These are phyloP conservation scores for Megacollybia marginata DNA, from an alignment of 768 basidiomycete species.

Conservation along the genomic window DNA sequence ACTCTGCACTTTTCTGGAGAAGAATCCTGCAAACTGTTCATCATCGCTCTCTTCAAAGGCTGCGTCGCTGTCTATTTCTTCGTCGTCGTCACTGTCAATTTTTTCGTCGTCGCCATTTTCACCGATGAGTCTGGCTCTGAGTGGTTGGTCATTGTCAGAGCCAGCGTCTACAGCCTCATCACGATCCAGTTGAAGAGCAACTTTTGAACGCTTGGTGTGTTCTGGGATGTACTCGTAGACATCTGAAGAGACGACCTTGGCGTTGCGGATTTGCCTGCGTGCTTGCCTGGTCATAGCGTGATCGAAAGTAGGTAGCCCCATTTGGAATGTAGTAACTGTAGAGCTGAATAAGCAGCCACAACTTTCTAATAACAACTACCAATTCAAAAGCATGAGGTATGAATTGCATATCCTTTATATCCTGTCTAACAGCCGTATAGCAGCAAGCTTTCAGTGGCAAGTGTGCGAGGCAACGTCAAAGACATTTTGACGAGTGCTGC, in stretches of 20 bases:
- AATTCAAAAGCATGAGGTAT: no score
- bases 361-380: no score
- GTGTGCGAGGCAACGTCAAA: constrained; percentile 98
- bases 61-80: constrained; percentile 79
- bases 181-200: constrained; percentile 47
- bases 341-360: no score
- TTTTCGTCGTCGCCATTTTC: constrained; percentile 43
- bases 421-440: constrained; percentile 15
- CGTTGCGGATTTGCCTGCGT: constrained; percentile 29
- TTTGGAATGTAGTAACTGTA: no score
- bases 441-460: constrained; percentile 96
- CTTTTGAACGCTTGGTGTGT: constrained; percentile 41
- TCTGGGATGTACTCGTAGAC: constrained; percentile 60
- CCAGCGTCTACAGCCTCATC: constrained; percentile 42
- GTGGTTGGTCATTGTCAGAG: constrained; percentile 30
- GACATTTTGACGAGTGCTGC: constrained; percentile 80
- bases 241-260: constrained; percentile 35
- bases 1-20: constrained; percentile 33
- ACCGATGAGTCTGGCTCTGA: constrained; percentile 38
- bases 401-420: no score
- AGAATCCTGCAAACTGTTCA: constrained; percentile 69
- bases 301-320: no score
- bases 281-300: no score
- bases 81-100: constrained; percentile 68
- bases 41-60: constrained; percentile 80